Base-by-base conservation (phyloP, 352 stramenopile species). In the Phytophthora crassamura region DNA sequence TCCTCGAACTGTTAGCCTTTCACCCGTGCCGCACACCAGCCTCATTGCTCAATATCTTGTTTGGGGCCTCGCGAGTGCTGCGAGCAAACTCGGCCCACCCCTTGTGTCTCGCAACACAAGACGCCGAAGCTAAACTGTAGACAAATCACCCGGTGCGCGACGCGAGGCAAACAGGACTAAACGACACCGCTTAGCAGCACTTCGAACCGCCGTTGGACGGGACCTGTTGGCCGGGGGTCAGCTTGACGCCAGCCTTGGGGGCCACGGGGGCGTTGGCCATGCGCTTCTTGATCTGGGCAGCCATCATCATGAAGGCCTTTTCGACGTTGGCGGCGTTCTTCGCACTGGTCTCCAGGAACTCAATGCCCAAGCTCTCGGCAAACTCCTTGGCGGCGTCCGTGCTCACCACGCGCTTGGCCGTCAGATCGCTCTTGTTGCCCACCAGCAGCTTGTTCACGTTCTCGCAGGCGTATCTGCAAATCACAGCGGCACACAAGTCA, bases 361-460 rank as follows among this genome's bases (percentile, higher is more conserved):
- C 80, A 75, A 95, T 95, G 41, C 83, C 87, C 35, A 95, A 59
- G 64, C 87, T 95, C 54, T 96, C 86, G 30, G 89, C 89, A 60
- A 97, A 92, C 71, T 93, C 89, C 77, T 97, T 97, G 20, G 95
- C 97, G 28, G 93, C 84, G 30, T 98, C 94, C 32, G 90, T 97
- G 43, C 93, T 94, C 28, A 99, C 96, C 15, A 98, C 95, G 58
- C 90, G 93, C 76, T 98, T 97, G 70, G 93, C 89, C 54, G 82
- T 91, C 59, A 97, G 72, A 92, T 99, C 97, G 62, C 83, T 98
- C 88, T 99, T 99, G 85, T 99, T 99, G 50, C 97, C 97, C 14
- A 99, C 95, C 32, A 99, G 78, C 33, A 99, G 80, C 82, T 99
- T 99, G 79, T 91, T 91, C 82, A 98, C 63, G 87, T 99, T 86